phyloP scores from a whole-genome alignment of 208 protist genomes.

The Acanthamoeba polyphaga region DNA sequence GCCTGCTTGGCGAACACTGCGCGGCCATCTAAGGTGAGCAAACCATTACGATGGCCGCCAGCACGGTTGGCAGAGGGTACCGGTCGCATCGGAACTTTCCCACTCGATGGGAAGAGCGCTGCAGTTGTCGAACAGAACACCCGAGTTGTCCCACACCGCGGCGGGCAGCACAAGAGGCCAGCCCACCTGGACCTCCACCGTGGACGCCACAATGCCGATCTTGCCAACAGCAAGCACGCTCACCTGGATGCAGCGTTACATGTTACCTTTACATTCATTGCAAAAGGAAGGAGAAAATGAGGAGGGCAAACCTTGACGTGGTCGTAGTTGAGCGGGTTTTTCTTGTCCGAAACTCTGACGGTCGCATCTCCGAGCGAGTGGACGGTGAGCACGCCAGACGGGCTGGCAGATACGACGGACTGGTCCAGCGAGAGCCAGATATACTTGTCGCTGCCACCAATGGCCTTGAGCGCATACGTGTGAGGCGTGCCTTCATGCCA shows the following conservation, averaged over 20 bases:
- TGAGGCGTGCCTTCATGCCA: conserved; percentile 19
- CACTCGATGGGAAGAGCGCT: conserved; percentile 70
- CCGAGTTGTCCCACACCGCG: conserved; percentile 52
- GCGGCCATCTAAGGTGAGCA: not conserved
- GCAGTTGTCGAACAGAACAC: conserved; percentile 66
- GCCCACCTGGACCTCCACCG: conserved; percentile 70
- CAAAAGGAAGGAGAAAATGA: conserved; percentile 17
- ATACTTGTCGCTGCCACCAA: conserved; percentile 70
- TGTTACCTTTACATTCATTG: not conserved
- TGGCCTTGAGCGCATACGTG: conserved; percentile 18
- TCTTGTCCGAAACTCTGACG: conserved; percentile 44
- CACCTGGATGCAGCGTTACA: not conserved
- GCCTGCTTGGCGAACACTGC: conserved; percentile 61
- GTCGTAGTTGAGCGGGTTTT: conserved; percentile 61
- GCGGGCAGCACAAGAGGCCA: conserved; percentile 53
- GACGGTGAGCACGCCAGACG: conserved; percentile 33
- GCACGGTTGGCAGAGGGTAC: not conserved
- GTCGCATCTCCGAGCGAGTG: conserved; percentile 16
- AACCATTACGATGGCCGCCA: not conserved
- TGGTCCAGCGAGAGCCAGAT: conserved; percentile 58
- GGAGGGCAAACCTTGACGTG: conserved; percentile 24
- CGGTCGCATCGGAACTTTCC: conserved; percentile 66
- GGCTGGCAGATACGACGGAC: conserved; percentile 20
- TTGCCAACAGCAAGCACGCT: conserved; percentile 5
- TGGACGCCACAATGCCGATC: conserved; percentile 63